These are phyloP conservation scores for Candida wancherniae DNA, from an alignment of 805 yeast genomes.

Conservation along the genomic window DNA sequence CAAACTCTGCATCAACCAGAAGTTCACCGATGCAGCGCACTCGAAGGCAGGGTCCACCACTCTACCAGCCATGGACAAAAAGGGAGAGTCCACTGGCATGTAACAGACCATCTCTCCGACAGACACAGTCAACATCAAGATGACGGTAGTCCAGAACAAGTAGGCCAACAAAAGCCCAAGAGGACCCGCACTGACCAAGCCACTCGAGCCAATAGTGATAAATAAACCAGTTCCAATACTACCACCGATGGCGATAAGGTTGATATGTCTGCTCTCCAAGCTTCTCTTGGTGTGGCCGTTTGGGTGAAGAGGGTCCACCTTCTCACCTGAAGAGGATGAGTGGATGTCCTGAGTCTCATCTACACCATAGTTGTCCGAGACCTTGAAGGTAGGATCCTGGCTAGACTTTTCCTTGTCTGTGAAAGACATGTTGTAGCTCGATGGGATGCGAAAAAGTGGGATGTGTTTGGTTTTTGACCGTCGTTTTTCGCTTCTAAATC, in stretches of 20 bases:
- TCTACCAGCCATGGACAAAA: slow-evolving; percentile 34
- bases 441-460: too few relatives aligned
- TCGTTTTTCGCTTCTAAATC: too few relatives aligned
- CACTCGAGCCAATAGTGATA: slow-evolving; percentile 31
- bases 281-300: slow-evolving; percentile 14
- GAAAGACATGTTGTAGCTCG: too few relatives aligned
- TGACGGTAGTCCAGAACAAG: slow-evolving; percentile 27
- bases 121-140: slow-evolving; percentile 30
- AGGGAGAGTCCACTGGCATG: slow-evolving; percentile 34
- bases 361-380: slow-evolving; percentile 7
- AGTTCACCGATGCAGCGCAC: slow-evolving; percentile 31
- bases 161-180: slow-evolving; percentile 28
- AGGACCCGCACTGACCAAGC: slow-evolving; percentile 32
- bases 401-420: slow-evolving; percentile 7
- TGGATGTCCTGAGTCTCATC: slow-evolving; percentile 9
- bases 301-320: neutral
- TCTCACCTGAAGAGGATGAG: slow-evolving; percentile 3
- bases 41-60: slow-evolving; percentile 36
- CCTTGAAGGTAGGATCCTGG: slow-evolving; percentile 4
- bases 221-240: slow-evolving; percentile 37
- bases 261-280: slow-evolving; percentile 29
- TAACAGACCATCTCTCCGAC: slow-evolving; percentile 37
- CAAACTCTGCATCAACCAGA: slow-evolving; percentile 40
- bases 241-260: slow-evolving; percentile 39
- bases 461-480: too few relatives aligned